Conservation (phyloP, 2,329 filamentous ascomycete genomes). For the Neonectria hederae region DNA sequence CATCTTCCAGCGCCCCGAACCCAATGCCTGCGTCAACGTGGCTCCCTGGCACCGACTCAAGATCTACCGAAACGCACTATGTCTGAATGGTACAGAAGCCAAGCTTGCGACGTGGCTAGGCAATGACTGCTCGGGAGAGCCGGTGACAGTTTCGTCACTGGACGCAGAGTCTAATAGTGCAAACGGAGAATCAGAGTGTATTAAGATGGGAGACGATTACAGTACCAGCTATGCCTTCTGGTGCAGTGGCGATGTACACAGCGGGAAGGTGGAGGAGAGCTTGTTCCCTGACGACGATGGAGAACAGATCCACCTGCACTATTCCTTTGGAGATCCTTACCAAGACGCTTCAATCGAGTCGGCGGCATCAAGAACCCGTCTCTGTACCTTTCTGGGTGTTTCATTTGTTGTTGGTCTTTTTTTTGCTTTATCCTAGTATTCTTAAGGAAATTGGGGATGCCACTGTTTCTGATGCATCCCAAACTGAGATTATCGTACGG, state of each 20-base stretch:
- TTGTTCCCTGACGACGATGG: slow-evolving; percentile 14
- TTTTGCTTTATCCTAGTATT: neutral
- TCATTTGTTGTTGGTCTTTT: neutral
- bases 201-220: slow-evolving; percentile 20
- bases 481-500: neutral
- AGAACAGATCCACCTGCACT: neutral
- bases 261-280: neutral
- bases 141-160: slow-evolving; percentile 6
- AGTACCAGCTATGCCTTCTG: slow-evolving; percentile 24
- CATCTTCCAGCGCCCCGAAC: slow-evolving; percentile 13
- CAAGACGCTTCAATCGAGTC: neutral
- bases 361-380: neutral
- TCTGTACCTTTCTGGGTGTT: neutral
- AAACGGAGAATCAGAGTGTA: slow-evolving; percentile 5
- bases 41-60: slow-evolving; percentile 15
- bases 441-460: neutral
- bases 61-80: slow-evolving; percentile 23
- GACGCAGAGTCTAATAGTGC: slow-evolving; percentile 6
- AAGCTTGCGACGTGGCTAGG: slow-evolving; percentile 13
- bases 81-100: slow-evolving; percentile 20
- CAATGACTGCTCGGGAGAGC: neutral
- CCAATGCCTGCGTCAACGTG: slow-evolving; percentile 23
- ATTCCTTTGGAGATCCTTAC: neutral
- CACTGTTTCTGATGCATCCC: neutral
- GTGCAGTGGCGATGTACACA: slow-evolving; percentile 13